Base-by-base conservation (phyloP, 2,329 filamentous ascomycete species). In the Huntiella bhutanensis region DNA sequence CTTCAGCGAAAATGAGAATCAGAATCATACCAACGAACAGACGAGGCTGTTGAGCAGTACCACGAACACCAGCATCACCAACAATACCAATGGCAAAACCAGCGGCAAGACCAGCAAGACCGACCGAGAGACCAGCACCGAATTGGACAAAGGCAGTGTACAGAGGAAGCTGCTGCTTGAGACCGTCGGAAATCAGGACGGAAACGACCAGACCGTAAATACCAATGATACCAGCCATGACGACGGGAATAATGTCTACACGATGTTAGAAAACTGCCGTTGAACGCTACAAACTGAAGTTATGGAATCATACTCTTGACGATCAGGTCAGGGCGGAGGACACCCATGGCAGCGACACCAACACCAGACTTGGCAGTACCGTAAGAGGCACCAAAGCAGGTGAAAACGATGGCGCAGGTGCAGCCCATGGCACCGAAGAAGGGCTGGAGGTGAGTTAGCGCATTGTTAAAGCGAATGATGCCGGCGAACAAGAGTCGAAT, bases 151-250 rank as follows among this genome's bases (percentile, higher is more conserved):
- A 87, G 51, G 80, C 79, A 48, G 82, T 85, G 67, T 80, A 88
- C 51, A 91, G 72, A 51, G 82, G 71, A 52, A 81, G 66, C 53
- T 75, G 61, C 65, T 88, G 82, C 56, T 70, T 71, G 53, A 91
- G 69, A 57, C 76, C 77, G 62, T 85, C 82, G 59, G 83, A 86
- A 60, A 91, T 85, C 59, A 91, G 68, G 62, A 91, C 83, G 13
- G 83, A 87, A 51, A 88, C 82, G 66, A 91, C 83, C 54, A 91
- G 75, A 58, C 83, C 83, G 70, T 91, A 98, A 66, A 98, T 96
- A 82, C 85, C 91, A 68, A 98, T 96, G 68, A 98, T 98, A 96
- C 91, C 91, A 73, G 91, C 91, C 91, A 98, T 98, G 79, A 98
- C 94, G 67, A 96, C 91, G 63, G 91, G 91, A 54, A 96, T 88